Evolutionary conservation across 768 basidiomycete genomes (phyloP).

Genomic region (Tephrocybe rancida): DNA sequence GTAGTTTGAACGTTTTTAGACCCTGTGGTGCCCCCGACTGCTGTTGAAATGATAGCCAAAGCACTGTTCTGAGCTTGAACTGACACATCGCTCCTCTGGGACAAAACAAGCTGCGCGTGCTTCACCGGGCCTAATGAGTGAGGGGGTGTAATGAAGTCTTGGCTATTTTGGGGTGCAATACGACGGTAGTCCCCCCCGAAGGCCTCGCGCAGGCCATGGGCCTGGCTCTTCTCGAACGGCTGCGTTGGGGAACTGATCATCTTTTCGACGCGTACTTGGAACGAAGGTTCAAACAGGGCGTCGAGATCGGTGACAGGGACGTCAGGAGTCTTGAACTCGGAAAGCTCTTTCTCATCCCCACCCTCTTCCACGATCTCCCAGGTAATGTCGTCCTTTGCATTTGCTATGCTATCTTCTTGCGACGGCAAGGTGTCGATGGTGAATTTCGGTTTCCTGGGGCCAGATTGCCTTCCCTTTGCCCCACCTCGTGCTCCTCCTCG

Average conservation of each 20-base stretch:
- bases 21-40: conserved; percentile 5
- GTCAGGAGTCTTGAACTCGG: conserved; percentile 22
- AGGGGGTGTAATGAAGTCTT: conserved; percentile 28
- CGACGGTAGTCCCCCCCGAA: conserved; percentile 54
- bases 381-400: conserved; percentile 18
- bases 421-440: not conserved
- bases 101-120: conserved; percentile 44
- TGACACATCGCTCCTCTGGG: conserved; percentile 42
- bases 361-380: conserved; percentile 22
- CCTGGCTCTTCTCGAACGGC: conserved; percentile 3
- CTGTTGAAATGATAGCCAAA: conserved; percentile 36
- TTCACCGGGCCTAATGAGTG: conserved; percentile 41
- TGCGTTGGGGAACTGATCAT: not conserved
- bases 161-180: conserved; percentile 34
- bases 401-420: conserved; percentile 1
- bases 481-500: not conserved
- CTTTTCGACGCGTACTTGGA: conserved; percentile 5
- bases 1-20: conserved; percentile 5
- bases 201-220: conserved; percentile 22
- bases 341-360: conserved; percentile 20
- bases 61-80: conserved; percentile 40
- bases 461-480: not conserved
- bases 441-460: not conserved
- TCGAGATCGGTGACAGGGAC: conserved; percentile 26
- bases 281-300: conserved; percentile 21